Conservation (phyloP, 169 alveolate genomes). For the Plasmodium ovale region DNA sequence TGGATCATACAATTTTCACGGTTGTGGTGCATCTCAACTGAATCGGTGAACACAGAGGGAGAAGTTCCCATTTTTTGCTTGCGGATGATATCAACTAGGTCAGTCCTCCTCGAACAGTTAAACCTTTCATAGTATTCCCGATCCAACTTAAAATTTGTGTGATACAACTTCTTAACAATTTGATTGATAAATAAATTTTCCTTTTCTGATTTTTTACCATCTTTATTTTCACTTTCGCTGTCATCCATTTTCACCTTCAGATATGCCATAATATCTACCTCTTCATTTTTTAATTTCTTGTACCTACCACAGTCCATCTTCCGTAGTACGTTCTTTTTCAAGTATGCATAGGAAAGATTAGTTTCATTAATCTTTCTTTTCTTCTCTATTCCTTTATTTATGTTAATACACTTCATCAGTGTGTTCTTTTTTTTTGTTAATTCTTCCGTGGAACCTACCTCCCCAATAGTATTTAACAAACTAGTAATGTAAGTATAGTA, state of each 20-base stretch:
- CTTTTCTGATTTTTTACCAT: constrained; percentile 51
- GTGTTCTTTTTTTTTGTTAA: constrained; percentile 30
- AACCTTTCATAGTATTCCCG: constrained; percentile 42
- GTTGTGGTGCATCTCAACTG: too few relatives aligned
- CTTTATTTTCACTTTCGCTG: constrained; percentile 21
- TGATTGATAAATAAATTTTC: constrained; percentile 63
- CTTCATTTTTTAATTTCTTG: constrained; percentile 50
- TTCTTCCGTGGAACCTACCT: constrained; percentile 45
- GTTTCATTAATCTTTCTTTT: constrained; percentile 3
- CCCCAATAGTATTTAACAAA: constrained; percentile 39
- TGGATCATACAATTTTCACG: not conserved
- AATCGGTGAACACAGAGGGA: too few relatives aligned
- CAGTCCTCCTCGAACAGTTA: constrained; percentile 16
- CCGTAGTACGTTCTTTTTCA: constrained; percentile 33
- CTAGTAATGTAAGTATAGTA: constrained; percentile 46
- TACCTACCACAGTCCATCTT: constrained; percentile 51
- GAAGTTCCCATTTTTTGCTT: not conserved
- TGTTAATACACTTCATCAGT: not conserved
- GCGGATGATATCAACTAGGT: constrained; percentile 15
- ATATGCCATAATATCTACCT: constrained; percentile 55
- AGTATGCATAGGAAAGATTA: constrained; percentile 5
- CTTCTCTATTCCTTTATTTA: not conserved
- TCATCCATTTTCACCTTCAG: constrained; percentile 70
- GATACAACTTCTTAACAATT: constrained; percentile 61
- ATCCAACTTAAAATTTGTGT: constrained; percentile 65